Evolutionary conservation across 2,329 filamentous ascomycete genomes (phyloP).

Genomic region (Tolypocladium nubicola): DNA sequence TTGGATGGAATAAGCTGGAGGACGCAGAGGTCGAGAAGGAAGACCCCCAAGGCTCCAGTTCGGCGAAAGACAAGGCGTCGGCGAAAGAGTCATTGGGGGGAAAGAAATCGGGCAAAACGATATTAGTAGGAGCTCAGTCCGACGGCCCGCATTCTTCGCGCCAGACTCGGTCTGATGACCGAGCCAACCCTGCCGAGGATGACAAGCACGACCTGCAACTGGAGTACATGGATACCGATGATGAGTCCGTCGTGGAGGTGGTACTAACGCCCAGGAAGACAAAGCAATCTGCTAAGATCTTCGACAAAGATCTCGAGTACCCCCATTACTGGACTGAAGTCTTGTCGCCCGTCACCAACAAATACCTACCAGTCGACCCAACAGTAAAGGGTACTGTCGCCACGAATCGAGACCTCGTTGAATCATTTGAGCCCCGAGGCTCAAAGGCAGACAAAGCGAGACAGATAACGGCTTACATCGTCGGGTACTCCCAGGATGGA

Average conservation of each 20-base stretch:
- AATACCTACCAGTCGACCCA: conserved; percentile 69
- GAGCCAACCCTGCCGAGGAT: conserved; percentile 19
- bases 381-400: conserved; percentile 59
- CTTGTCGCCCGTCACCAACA: conserved; percentile 69
- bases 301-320: conserved; percentile 68
- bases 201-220: conserved; percentile 36
- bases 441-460: conserved; percentile 74
- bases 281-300: conserved; percentile 33
- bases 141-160: conserved; percentile 6
- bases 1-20: conserved; percentile 83
- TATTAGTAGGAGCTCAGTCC: conserved; percentile 7
- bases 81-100: conserved; percentile 6
- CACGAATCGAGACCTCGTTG: conserved; percentile 59
- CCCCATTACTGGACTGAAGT: conserved; percentile 93
- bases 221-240: conserved; percentile 38
- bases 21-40: conserved; percentile 51
- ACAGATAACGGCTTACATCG: conserved; percentile 81
- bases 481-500: conserved; percentile 73
- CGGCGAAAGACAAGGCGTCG: conserved; percentile 4
- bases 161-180: conserved; percentile 4
- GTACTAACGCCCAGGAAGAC: conserved; percentile 28
- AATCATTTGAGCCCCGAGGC: conserved; percentile 73
- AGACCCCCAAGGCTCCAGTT: not conserved
- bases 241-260: conserved; percentile 49
- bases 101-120: not conserved